These are phyloP conservation scores for Russula abietina DNA, from an alignment of 768 basidiomycete genomes.

Conservation along the genomic window DNA sequence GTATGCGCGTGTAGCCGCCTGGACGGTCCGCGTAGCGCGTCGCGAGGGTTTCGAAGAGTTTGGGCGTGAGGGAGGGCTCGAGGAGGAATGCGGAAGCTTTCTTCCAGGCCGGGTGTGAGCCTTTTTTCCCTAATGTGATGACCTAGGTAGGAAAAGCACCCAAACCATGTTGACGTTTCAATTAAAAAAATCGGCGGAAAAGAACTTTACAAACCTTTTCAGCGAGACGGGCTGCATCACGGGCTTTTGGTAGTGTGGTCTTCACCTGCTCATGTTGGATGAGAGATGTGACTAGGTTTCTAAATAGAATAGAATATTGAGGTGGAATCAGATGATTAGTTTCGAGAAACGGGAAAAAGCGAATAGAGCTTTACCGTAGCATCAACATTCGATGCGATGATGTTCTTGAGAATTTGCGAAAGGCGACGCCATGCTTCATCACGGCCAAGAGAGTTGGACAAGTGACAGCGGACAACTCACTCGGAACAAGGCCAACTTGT, in stretches of 20 bases:
- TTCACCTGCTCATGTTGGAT: slow-evolving; percentile 94
- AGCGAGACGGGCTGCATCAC: slow-evolving; percentile 83
- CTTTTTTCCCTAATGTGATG: slow-evolving; percentile 89
- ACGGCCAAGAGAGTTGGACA: not conserved
- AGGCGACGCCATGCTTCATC: slow-evolving; percentile 94
- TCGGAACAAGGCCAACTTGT: not conserved
- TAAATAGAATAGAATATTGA: slow-evolving; percentile 31
- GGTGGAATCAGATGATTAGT: not conserved
- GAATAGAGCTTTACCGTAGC: slow-evolving; percentile 57
- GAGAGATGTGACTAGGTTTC: slow-evolving; percentile 90
- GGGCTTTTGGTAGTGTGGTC: slow-evolving; percentile 93
- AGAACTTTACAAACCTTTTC: too few species aligned
- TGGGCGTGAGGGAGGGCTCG: slow-evolving; percentile 63
- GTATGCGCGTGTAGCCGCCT: slow-evolving; percentile 94
- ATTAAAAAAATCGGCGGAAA: too few species aligned
- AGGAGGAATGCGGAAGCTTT: slow-evolving; percentile 78
- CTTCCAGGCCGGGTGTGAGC: slow-evolving; percentile 59
- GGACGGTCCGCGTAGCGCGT: slow-evolving; percentile 73
- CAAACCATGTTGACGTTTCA: too few species aligned
- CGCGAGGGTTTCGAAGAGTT: slow-evolving; percentile 76
- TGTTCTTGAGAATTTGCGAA: slow-evolving; percentile 87
- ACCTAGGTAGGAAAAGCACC: too few species aligned
- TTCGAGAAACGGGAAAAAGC: not conserved
- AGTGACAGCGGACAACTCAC: not conserved
- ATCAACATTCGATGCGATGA: slow-evolving; percentile 90